Conservation (phyloP, 2,329 filamentous ascomycete genomes). For the Sporothrix brasiliensis region DNA sequence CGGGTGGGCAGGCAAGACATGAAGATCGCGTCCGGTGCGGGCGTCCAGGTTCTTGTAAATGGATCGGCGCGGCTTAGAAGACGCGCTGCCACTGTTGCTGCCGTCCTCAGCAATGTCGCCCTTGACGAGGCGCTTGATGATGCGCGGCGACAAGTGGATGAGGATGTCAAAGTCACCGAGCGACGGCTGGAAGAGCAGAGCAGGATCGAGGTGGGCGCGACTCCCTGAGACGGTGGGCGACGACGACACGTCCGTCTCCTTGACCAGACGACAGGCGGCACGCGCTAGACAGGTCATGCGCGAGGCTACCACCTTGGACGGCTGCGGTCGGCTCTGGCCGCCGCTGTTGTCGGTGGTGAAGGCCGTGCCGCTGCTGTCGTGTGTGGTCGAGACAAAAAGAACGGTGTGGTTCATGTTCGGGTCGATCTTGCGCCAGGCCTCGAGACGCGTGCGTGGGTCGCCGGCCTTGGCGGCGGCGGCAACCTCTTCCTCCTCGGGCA, state of each 20-base stretch:
- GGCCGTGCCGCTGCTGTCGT: conserved; percentile 75
- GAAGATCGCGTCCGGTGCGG: conserved; percentile 50
- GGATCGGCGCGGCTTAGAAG: conserved; percentile 41
- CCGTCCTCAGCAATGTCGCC: conserved; percentile 43
- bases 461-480: conserved; percentile 38
- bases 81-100: conserved; percentile 29
- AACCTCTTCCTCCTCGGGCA: conserved; percentile 54
- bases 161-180: conserved; percentile 82
- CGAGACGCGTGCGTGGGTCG: conserved; percentile 62
- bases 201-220: conserved; percentile 53
- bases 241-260: conserved; percentile 50
- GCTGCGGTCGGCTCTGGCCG: conserved; percentile 48
- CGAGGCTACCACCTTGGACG: conserved; percentile 79
- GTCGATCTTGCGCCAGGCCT: conserved; percentile 85
- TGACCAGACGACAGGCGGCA: conserved; percentile 68
- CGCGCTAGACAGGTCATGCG: conserved; percentile 81
- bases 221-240: not conserved
- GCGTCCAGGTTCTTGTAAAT: conserved; percentile 81
- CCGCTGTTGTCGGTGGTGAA: conserved; percentile 65
- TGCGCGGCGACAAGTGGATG: conserved; percentile 67
- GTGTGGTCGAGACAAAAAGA: conserved; percentile 77
- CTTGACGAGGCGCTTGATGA: conserved; percentile 49
- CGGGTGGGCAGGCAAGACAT: conserved; percentile 62
- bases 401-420: conserved; percentile 82
- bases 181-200: conserved; percentile 70